Base-by-base conservation (phyloP, 805 yeast genomes). In the Cyberlindnera samutprakarnensis region DNA sequence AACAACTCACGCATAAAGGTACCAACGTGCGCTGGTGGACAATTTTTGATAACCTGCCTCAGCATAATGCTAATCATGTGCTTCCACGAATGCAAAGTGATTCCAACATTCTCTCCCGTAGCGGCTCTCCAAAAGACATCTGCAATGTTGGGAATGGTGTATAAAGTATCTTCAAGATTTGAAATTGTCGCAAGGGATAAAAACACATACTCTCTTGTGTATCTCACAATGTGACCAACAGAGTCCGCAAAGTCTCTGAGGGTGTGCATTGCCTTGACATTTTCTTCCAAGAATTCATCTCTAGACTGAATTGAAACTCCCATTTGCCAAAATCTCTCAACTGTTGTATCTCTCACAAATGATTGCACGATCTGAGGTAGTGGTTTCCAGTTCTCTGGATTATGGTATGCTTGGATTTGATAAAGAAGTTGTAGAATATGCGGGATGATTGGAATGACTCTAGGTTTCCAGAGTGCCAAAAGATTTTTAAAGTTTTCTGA, bases 321-420 rank as follows among this genome's bases (percentile, higher is more conserved):
- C 39, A 87, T 94, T 52, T 94, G 97, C 99, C 99, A 92, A 55
- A 92, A 92, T 48, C 97, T 68, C 61, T 92, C 99, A 53, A 79
- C 76, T 30, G 94, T 81, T 38, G 94, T 80, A 47, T 85, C 80
- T 42, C 73, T 72, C n/a, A 90, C 95, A 63, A 94, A 90, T 2
- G 90, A 68, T 54, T 85, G 95, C 1, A 92, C 97, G 35, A 86
- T 94, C 3, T 70, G 70, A 0, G 98, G 97, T 30, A 92, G 64
- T 24, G 75, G 83, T 11, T 64, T 65, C 97, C 98, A 90, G 55
- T 90, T 90, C 10, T 68, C 80, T 0, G 97, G 95, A 49, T 92
- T 84, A 54, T 87, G 96, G 50, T 88, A 92, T 0, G 95, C 86
- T 57, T 88, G 95, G 33, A 92, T 82, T 56, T 92, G 98, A 27